Percentiles rank a stretch among this genome's conserved stretches.
phyloP scores from a whole-genome alignment of 176 grass and related monocot species.

The Aegilops speltoides region DNA sequence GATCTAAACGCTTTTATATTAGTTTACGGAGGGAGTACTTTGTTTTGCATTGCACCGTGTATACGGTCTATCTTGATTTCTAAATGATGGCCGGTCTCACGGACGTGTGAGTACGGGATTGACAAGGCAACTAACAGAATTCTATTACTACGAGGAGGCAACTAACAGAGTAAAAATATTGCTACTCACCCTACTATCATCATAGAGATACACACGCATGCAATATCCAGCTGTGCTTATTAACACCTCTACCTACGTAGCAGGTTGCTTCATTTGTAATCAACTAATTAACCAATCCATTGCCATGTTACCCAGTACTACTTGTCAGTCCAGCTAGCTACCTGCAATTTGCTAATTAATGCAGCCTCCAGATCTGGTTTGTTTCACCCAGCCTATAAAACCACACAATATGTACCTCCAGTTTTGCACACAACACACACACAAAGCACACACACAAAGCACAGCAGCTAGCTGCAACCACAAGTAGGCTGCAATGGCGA shows the following conservation, averaged over 20 bases:
- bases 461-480: too few relatives aligned
- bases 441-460: too few relatives aligned
- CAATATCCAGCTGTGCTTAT: neutral
- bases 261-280: neutral
- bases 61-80: neutral
- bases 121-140: neutral
- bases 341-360: neutral
- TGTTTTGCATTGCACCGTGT: neutral
- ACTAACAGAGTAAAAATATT: neutral
- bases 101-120: neutral
- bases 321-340: too few relatives aligned
- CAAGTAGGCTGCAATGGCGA: neutral
- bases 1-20: too few relatives aligned
- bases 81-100: neutral
- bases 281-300: neutral
- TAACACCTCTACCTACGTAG: neutral
- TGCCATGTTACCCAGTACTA: too few relatives aligned
- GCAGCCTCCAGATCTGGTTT: neutral
- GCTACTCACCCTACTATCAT: neutral
- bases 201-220: neutral
- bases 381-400: neutral
- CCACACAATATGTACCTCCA: neutral
- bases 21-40: neutral
- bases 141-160: too few relatives aligned
- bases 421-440: too few relatives aligned